Base-by-base conservation (phyloP, 1,284 basidiomycete genomes). In the Rhodotorula sp. region DNA sequence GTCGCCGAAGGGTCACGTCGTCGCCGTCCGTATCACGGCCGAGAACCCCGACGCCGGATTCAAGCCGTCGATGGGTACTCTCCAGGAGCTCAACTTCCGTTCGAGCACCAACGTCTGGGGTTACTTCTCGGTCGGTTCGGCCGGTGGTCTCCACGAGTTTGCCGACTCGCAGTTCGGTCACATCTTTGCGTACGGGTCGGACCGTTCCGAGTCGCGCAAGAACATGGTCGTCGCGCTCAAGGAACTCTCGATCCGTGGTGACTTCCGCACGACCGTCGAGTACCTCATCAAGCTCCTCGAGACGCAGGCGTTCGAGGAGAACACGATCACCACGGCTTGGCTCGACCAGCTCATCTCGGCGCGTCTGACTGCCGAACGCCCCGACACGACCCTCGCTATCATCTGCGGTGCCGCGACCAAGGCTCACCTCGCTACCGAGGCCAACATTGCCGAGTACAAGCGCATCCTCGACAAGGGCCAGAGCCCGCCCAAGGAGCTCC, bases 41-140 rank as follows among this genome's bases (percentile, higher is more conserved):
- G 97, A 99, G 84, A 99, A 99, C 83, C 97, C 97, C 31, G 97
- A 99, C 80, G 96, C 96, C 23, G 97, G 97, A n/a, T 99, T 99
- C 88, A 99, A 99, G 84, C 97, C 97, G 5, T 98, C 96, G 14
- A 96, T 93, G 21, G 97, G 97, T 79, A 90, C 91, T 58, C 85
- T 99, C 20, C 94, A 97, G 81, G 97, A 99, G 82, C 91, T 99
- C 80, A 99, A 99, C 84, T 99, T 99, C 90, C 91, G 97, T 67
- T 98, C 95, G 51, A 97, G 91, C 83, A 97, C 94, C 56, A 97
- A 97, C 77, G 95, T 98, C 69, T 99, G 97, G 97, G 97, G 97
- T 79, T 84, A 99, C 86, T 99, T 99, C 87, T 98, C 96, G 31
- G 97, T 99, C 79, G 89, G 89, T 67, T 90, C 90, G 52, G 90